These are phyloP conservation scores for Fusarium siculi DNA, from an alignment of 2,329 filamentous ascomycete genomes.

Conservation along the genomic window DNA sequence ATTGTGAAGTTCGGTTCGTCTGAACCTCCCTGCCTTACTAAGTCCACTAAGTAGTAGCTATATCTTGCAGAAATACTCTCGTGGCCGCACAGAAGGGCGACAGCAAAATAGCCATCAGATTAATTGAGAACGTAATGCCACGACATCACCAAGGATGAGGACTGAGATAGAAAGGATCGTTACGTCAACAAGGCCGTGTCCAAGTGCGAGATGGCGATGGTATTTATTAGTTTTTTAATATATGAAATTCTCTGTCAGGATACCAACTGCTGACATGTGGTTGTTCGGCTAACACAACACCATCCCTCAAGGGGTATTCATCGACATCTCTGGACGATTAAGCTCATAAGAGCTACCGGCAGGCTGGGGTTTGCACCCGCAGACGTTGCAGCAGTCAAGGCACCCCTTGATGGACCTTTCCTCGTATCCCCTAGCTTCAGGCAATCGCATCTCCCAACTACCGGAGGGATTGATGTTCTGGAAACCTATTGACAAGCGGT, in stretches of 20 bases:
- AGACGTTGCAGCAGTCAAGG: slow-evolving; percentile 27
- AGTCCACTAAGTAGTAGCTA: background rate
- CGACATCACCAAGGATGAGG: background rate
- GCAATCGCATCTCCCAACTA: slow-evolving; percentile 28
- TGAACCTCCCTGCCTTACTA: background rate
- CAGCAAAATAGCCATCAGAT: background rate
- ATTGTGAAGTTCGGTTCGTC: background rate
- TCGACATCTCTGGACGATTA: slow-evolving; percentile 37
- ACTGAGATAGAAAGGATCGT: background rate
- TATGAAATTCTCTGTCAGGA: background rate
- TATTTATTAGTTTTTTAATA: background rate
- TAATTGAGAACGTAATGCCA: background rate
- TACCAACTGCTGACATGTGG: slow-evolving; percentile 3
- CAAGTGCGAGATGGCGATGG: background rate
- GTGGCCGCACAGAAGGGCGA: background rate
- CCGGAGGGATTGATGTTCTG: slow-evolving; percentile 7
- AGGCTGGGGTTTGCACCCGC: slow-evolving; percentile 40
- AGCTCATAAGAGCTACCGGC: slow-evolving; percentile 38
- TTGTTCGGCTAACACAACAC: slow-evolving; percentile 20
- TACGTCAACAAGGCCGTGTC: too few relatives aligned
- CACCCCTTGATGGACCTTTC: slow-evolving; percentile 34
- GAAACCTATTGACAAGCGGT: background rate
- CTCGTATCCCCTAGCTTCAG: slow-evolving; percentile 39
- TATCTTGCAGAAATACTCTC: background rate
- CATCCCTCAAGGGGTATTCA: slow-evolving; percentile 40